These are phyloP conservation scores for Amanita subjunquillea DNA, from an alignment of 768 basidiomycete species.

Conservation along the genomic window DNA sequence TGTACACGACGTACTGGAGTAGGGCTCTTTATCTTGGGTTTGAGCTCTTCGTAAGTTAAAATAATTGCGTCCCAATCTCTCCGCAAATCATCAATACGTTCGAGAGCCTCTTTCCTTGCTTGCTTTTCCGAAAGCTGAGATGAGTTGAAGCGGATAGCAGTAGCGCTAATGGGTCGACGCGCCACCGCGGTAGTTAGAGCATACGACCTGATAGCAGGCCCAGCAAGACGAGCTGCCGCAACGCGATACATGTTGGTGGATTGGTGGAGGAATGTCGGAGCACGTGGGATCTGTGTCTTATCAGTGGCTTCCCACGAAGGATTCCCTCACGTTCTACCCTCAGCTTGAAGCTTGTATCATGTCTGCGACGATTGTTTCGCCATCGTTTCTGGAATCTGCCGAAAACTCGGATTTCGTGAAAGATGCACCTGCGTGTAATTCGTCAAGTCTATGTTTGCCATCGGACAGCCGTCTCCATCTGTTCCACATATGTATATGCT, in stretches of 20 bases:
- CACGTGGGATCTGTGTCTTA: not conserved
- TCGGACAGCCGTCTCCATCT: too few relatives aligned
- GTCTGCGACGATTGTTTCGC: too few relatives aligned
- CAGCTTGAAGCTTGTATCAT: too few relatives aligned
- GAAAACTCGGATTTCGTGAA: too few relatives aligned
- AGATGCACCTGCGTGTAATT: too few relatives aligned
- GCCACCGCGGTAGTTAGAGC: not conserved
- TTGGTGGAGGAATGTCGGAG: too few relatives aligned
- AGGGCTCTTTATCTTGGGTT: slow-evolving; percentile 71
- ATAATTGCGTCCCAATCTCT: slow-evolving; percentile 71
- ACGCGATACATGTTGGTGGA: slow-evolving; percentile 17
- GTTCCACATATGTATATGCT: too few relatives aligned
- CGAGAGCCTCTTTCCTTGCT: slow-evolving; percentile 21
- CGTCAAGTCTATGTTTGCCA: too few relatives aligned
- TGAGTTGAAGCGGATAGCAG: slow-evolving; percentile 23
- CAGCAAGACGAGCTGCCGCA: slow-evolving; percentile 14
- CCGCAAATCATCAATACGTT: slow-evolving; percentile 33
- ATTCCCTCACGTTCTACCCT: too few relatives aligned
- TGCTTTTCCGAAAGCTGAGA: slow-evolving; percentile 14
- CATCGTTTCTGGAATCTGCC: too few relatives aligned
- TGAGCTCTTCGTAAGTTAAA: slow-evolving; percentile 72
- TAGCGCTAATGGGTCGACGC: not conserved
- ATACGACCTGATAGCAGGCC: slow-evolving; percentile 8
- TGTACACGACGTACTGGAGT: slow-evolving; percentile 35
- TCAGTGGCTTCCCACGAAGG: not conserved